These are phyloP conservation scores for Alectoria sarmentosa DNA, from an alignment of 495 filamentous ascomycete genomes.

Conservation along the genomic window DNA sequence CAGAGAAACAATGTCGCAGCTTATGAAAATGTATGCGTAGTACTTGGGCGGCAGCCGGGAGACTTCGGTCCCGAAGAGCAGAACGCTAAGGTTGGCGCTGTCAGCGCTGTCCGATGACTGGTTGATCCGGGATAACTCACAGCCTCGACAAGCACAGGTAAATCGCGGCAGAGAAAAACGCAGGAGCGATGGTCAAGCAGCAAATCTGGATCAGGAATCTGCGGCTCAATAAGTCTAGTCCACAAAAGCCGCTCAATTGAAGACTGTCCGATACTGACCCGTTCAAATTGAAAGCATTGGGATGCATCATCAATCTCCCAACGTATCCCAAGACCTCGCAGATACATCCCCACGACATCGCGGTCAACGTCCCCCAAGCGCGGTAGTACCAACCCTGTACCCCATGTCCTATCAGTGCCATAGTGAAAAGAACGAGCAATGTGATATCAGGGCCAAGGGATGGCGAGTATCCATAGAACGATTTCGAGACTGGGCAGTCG, in stretches of 20 bases:
- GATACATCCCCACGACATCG: constrained; percentile 41
- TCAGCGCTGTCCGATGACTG: constrained; percentile 44
- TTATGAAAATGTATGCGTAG: constrained; percentile 61
- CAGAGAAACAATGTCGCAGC: constrained; percentile 55
- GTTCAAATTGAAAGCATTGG: constrained; percentile 49
- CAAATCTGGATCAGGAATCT: constrained; percentile 61
- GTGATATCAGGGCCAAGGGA: constrained; percentile 55
- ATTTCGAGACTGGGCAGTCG: constrained; percentile 16
- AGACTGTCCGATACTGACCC: constrained; percentile 25
- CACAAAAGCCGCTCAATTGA: no score
- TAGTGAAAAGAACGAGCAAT: constrained; percentile 47
- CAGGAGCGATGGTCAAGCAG: constrained; percentile 56
- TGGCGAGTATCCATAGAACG: constrained; percentile 57
- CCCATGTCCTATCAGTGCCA: constrained; percentile 40
- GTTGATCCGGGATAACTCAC: not conserved
- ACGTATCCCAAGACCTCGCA: constrained; percentile 50
- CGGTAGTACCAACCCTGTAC: constrained; percentile 47
- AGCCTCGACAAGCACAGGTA: constrained; percentile 48
- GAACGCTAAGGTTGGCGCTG: constrained; percentile 48
- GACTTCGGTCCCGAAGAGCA: constrained; percentile 44
- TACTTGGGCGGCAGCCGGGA: constrained; percentile 47
- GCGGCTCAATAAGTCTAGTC: constrained; percentile 6
- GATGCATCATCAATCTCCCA: constrained; percentile 50
- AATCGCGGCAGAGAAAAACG: constrained; percentile 55
- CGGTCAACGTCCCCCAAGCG: constrained; percentile 53